phyloP scores from a whole-genome alignment of 495 filamentous ascomycete species.

The Saxophila tyrrhenica region DNA sequence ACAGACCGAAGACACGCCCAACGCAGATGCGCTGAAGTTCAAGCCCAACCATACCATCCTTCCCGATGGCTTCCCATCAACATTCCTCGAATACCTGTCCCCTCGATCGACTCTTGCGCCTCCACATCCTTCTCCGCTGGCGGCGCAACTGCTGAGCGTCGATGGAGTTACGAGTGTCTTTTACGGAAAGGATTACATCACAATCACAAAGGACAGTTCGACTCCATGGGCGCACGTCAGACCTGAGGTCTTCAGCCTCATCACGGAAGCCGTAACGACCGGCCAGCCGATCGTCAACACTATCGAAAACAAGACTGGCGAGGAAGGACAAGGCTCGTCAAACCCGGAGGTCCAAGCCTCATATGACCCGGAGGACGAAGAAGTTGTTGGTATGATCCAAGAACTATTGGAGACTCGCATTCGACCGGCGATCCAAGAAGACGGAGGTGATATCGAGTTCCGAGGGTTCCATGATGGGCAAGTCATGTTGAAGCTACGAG shows the following conservation, averaged over 20 bases:
- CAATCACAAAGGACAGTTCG: constrained; percentile 78
- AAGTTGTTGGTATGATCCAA: constrained; percentile 96
- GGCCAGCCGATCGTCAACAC: constrained; percentile 73
- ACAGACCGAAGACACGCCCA: constrained; percentile 88
- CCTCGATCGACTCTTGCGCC: constrained; percentile 80
- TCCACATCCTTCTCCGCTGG: constrained; percentile 86
- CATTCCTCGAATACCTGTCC: constrained; percentile 83
- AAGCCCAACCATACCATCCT: constrained; percentile 75
- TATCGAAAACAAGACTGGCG: constrained; percentile 45
- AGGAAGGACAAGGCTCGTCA: constrained; percentile 37
- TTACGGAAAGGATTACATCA: constrained; percentile 92
- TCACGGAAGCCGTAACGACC: constrained; percentile 77
- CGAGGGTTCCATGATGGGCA: constrained; percentile 77
- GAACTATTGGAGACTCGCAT: constrained; percentile 95
- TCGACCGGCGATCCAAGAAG: constrained; percentile 89
- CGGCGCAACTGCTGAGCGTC: constrained; percentile 75
- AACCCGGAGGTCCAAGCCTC: constrained; percentile 19
- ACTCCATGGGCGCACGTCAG: constrained; percentile 90
- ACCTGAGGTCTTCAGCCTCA: constrained; percentile 87
- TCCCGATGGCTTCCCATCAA: constrained; percentile 54
- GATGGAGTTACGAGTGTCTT: constrained; percentile 92
- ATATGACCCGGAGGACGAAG: constrained; percentile 77
- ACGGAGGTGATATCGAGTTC: constrained; percentile 94
- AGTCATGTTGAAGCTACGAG: constrained; percentile 76
- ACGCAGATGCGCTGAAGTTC: constrained; percentile 88